Conservation (phyloP, 306 rosid genomes). For the Vicia villosa region DNA sequence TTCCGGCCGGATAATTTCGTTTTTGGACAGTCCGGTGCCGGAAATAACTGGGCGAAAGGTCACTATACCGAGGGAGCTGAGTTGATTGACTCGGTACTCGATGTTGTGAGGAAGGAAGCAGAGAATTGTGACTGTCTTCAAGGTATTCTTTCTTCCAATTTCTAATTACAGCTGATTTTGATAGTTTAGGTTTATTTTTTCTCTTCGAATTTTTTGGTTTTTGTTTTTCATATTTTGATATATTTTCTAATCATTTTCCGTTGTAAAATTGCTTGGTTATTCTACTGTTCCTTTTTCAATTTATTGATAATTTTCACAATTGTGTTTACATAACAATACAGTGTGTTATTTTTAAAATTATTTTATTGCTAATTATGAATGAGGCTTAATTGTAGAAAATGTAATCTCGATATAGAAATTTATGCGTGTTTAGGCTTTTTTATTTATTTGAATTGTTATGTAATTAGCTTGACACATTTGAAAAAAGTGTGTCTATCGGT, state of each 20-base stretch:
- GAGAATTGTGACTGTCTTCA: conserved; percentile 67
- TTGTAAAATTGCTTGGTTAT: too few species aligned
- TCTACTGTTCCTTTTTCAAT: not conserved
- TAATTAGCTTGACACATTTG: too few species aligned
- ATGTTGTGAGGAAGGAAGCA: conserved; percentile 58
- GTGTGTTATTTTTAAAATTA: not conserved
- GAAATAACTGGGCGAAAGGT: conserved; percentile 72
- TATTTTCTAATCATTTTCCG: not conserved
- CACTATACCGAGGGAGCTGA: conserved; percentile 62
- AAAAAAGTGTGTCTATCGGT: too few species aligned
- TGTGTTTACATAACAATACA: not conserved
- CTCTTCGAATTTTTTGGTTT: not conserved
- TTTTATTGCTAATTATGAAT: not conserved
- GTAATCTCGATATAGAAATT: not conserved
- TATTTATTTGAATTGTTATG: not conserved
- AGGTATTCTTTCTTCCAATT: conserved; percentile 35
- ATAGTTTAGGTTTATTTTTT: not conserved
- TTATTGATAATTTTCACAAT: not conserved
- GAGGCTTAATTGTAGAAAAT: not conserved
- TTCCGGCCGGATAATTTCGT: conserved; percentile 61
- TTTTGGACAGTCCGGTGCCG: conserved; percentile 57
- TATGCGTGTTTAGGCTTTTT: not conserved
- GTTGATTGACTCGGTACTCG: conserved; percentile 60
- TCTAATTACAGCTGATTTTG: not conserved
- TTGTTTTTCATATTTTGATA: not conserved